phyloP scores from a whole-genome alignment of 768 basidiomycete genomes.

The Lactifluus subvellereus region DNA sequence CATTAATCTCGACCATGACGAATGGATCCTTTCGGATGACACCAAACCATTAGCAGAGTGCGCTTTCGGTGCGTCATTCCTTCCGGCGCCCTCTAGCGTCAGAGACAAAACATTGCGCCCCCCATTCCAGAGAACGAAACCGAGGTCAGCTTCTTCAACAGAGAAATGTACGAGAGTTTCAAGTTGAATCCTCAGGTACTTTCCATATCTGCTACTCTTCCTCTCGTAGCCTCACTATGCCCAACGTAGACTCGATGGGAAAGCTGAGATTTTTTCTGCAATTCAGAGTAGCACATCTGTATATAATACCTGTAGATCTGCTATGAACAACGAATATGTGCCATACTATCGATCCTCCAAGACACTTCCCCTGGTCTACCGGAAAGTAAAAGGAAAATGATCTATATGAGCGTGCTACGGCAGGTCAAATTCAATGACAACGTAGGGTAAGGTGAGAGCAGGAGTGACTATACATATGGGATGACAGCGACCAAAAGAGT shows the following conservation, averaged over 20 bases:
- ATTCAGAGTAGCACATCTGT: neutral
- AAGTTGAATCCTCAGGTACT: conserved; percentile 74
- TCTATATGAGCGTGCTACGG: conserved; percentile 23
- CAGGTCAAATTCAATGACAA: conserved; percentile 7
- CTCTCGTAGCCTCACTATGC: neutral
- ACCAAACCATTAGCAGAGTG: conserved; percentile 55
- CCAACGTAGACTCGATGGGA: conserved; percentile 22
- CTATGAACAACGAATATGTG: no score
- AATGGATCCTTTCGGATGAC: conserved; percentile 81
- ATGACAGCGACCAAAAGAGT: conserved; percentile 12
- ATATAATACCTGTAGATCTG: conserved; percentile 8
- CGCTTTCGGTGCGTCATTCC: conserved; percentile 63
- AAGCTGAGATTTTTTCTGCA: neutral
- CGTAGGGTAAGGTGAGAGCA: conserved; percentile 11
- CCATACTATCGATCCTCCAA: no score
- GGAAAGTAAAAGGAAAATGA: conserved; percentile 5
- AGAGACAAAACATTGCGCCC: neutral
- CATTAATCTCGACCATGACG: conserved; percentile 94
- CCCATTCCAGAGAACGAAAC: conserved; percentile 79
- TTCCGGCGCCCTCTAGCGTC: neutral
- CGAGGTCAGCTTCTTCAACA: conserved; percentile 89
- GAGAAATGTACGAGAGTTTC: conserved; percentile 71
- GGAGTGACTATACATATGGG: conserved; percentile 18
- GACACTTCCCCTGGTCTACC: no score
- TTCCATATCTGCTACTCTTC: neutral